Evolutionary conservation across 106 monocot genomes (phyloP).

Genomic region (Gastrodia elata): DNA sequence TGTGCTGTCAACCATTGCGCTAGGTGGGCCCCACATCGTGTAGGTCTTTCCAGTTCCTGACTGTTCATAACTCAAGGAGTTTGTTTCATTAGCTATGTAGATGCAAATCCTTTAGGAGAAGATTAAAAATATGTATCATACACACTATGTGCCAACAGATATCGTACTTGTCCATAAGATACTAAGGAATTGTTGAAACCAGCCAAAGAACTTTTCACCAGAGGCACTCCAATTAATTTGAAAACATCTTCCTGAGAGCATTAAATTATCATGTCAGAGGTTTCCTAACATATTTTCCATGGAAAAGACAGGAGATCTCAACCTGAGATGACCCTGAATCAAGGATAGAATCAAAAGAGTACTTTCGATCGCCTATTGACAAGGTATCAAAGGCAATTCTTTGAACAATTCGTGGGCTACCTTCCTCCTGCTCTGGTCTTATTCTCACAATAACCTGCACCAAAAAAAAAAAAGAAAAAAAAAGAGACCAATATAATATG

Average conservation of each 20-base stretch:
- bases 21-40: conserved; percentile 92
- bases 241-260: conserved; percentile 68
- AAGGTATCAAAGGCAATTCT: conserved; percentile 46
- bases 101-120: not conserved
- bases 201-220: conserved; percentile 52
- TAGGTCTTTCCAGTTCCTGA: conserved; percentile 88
- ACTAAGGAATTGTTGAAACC: conserved; percentile 85
- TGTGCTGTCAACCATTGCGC: conserved; percentile 59
- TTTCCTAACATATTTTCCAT: not conserved
- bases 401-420: conserved; percentile 11
- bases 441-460: conserved; percentile 66
- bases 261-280: not conserved
- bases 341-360: conserved; percentile 51
- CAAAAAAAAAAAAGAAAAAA: not conserved
- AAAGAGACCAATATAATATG: not conserved
- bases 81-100: not conserved
- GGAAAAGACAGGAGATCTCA: not conserved
- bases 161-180: conserved; percentile 79
- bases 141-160: not conserved
- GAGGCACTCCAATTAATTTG: conserved; percentile 54
- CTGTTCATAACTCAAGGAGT: conserved; percentile 13
- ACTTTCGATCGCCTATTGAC: conserved; percentile 29
- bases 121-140: not conserved
- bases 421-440: conserved; percentile 29
- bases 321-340: conserved; percentile 75